phyloP scores from a whole-genome alignment of 108 stramenopile species.

The Skeletonema costatum region DNA sequence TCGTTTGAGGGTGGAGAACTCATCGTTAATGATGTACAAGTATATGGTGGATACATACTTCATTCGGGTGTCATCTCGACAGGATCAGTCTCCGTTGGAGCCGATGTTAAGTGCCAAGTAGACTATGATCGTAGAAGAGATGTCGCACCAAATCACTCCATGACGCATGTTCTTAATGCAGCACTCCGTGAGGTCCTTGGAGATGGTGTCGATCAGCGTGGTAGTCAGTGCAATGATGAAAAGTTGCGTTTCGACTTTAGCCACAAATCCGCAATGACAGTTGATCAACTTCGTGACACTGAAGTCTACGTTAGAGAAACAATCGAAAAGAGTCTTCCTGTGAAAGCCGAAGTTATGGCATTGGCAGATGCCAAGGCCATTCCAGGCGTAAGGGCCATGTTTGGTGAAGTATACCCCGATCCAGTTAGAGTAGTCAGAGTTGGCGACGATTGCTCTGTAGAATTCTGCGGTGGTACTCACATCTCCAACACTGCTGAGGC shows the following conservation, averaged over 20 bases:
- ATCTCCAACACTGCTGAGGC: constrained; percentile 83
- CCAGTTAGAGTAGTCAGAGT: constrained; percentile 95
- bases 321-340: constrained; percentile 68
- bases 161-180: constrained; percentile 98
- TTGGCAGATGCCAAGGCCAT: constrained; percentile 87
- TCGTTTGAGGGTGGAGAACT: constrained; percentile 43
- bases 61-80: constrained; percentile 77
- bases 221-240: constrained; percentile 90
- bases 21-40: constrained; percentile 79
- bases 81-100: constrained; percentile 69
- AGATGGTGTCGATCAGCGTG: constrained; percentile 86
- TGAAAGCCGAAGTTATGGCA: constrained; percentile 71
- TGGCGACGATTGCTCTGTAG: constrained; percentile 88
- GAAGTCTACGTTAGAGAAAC: constrained; percentile 86
- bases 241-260: constrained; percentile 99
- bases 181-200: constrained; percentile 93
- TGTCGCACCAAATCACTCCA: constrained; percentile 98
- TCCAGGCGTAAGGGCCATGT: constrained; percentile 93
- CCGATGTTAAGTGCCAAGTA: constrained; percentile 80
- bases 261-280: constrained; percentile 85
- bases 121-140: constrained; percentile 91
- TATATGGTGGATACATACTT: constrained; percentile 89
- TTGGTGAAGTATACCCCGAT: constrained; percentile 99
- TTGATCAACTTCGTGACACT: constrained; percentile 77
- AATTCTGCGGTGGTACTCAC: constrained; percentile 92